phyloP scores from a whole-genome alignment of 768 basidiomycete genomes.

The Scleroderma bovista region DNA sequence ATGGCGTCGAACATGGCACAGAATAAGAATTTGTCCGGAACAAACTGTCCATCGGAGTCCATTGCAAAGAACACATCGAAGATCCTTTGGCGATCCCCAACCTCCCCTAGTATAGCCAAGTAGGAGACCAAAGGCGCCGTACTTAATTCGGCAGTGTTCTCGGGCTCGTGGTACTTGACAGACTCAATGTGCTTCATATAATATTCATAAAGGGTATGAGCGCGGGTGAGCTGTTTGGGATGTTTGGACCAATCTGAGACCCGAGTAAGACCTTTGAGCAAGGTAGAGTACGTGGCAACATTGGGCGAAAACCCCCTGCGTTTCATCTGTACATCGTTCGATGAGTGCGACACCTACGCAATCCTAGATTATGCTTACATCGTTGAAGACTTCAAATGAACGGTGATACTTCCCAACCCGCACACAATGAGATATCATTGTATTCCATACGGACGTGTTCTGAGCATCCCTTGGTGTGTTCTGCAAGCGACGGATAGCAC shows the following conservation, averaged over 20 bases:
- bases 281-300: slow-evolving; percentile 59
- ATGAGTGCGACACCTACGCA: slow-evolving; percentile 1
- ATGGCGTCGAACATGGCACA: slow-evolving; percentile 58
- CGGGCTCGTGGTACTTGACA: slow-evolving; percentile 43
- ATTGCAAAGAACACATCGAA: slow-evolving; percentile 73
- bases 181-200: slow-evolving; percentile 47
- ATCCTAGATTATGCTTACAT: slow-evolving; percentile 43
- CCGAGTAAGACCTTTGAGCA: slow-evolving; percentile 58
- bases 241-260: slow-evolving; percentile 57
- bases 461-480: slow-evolving; percentile 67
- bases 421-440: slow-evolving; percentile 62
- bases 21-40: slow-evolving; percentile 56
- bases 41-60: slow-evolving; percentile 56
- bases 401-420: slow-evolving; percentile 51
- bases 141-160: slow-evolving; percentile 42
- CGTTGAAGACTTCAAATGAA: slow-evolving; percentile 59
- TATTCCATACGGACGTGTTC: slow-evolving; percentile 76
- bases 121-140: slow-evolving; percentile 51
- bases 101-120: slow-evolving; percentile 59
- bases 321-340: slow-evolving; percentile 59
- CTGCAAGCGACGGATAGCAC: slow-evolving; percentile 62
- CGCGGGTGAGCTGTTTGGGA: slow-evolving; percentile 57
- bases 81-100: slow-evolving; percentile 55
- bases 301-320: slow-evolving; percentile 72
- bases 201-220: slow-evolving; percentile 53